Conservation (phyloP, 805 yeast species). For the Monosporozyma solicola region DNA sequence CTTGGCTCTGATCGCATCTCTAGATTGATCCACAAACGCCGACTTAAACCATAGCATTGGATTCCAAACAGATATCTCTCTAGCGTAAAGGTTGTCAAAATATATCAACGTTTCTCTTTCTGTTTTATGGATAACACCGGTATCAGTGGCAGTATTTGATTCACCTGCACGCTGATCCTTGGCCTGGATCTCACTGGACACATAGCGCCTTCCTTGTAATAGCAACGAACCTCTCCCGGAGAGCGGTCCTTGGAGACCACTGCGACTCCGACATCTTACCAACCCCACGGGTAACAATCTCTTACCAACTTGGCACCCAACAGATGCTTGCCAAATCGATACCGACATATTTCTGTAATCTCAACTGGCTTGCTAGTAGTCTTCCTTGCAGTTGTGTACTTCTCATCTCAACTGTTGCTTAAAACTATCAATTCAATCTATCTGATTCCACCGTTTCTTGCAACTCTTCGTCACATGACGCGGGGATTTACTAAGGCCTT, state of each 20-base stretch:
- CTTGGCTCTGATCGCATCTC: slow-evolving; percentile 34
- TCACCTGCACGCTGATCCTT: slow-evolving; percentile 47
- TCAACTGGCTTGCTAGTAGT: no score
- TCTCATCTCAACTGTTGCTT: not conserved
- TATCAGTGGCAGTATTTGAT: slow-evolving; percentile 42
- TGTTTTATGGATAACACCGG: slow-evolving; percentile 48
- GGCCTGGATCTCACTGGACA: slow-evolving; percentile 34
- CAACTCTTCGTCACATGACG: not conserved
- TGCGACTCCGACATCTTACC: not conserved
- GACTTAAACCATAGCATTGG: slow-evolving; percentile 37
- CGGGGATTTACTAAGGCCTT: not conserved
- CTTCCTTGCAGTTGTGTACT: not conserved
- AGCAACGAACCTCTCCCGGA: not conserved
- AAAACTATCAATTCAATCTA: not conserved
- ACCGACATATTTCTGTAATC: not conserved
- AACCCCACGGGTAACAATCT: not conserved
- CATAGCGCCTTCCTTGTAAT: slow-evolving; percentile 18
- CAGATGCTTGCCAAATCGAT: not conserved
- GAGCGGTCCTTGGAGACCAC: not conserved
- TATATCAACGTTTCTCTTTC: slow-evolving; percentile 44
- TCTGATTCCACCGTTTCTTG: not conserved
- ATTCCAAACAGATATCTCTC: slow-evolving; percentile 39
- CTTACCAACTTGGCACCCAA: not conserved
- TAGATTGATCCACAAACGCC: slow-evolving; percentile 28
- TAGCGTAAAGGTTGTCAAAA: slow-evolving; percentile 47